A percentile compares a stretch with the other conserved stretches of the same genome.
Conservation (phyloP, 1,284 basidiomycete species). For the Cryptococcus wingfieldii region DNA sequence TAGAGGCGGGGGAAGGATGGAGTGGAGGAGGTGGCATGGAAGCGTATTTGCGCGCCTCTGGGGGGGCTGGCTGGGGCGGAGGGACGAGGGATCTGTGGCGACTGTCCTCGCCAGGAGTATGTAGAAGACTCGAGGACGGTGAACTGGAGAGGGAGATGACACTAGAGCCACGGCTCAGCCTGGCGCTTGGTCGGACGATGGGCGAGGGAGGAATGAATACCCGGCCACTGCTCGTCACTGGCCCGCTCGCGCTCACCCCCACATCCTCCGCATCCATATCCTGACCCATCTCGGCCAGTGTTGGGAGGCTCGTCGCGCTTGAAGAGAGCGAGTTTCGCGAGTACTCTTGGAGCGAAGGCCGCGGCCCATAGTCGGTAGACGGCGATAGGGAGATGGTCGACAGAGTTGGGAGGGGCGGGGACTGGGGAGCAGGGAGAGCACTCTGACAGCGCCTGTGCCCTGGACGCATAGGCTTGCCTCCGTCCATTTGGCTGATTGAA, state of each 20-base stretch:
- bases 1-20: neutral
- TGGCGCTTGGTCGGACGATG: constrained; percentile 1
- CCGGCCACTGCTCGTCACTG: neutral
- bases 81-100: constrained; percentile 8
- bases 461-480: constrained; percentile 2
- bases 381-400: neutral
- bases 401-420: neutral
- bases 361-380: neutral
- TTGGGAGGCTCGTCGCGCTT: constrained; percentile 23
- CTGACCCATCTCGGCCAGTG: constrained; percentile 19
- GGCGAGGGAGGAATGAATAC: constrained; percentile 10
- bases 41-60: neutral
- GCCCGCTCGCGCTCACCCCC: constrained; percentile 2
- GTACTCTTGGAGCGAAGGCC: constrained; percentile 21
- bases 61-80: constrained; percentile 2
- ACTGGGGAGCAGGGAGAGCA: constrained; percentile 16
- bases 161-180: constrained; percentile 4
- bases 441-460: constrained; percentile 20
- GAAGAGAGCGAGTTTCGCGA: constrained; percentile 28
- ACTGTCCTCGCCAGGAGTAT: neutral
- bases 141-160: constrained; percentile 1
- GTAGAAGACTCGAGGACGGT: constrained; percentile 6
- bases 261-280: neutral
- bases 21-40: constrained; percentile 4
- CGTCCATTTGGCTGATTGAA: constrained; percentile 1